These are phyloP conservation scores for Carpinus fangiana DNA, from an alignment of 306 rosid species.

Conservation along the genomic window DNA sequence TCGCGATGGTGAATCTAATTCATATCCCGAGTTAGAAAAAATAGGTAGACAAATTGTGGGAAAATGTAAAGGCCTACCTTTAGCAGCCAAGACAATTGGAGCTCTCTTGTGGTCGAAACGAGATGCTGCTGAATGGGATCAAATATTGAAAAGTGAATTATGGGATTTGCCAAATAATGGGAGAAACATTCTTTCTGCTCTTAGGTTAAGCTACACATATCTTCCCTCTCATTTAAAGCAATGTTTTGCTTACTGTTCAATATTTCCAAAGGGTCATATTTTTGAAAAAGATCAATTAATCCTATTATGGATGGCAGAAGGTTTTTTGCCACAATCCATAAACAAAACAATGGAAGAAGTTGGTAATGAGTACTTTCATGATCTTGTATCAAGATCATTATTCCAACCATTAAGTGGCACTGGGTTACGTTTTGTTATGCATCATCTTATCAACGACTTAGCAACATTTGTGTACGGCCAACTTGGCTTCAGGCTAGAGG, in stretches of 20 bases:
- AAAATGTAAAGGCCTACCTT: conserved; percentile 42
- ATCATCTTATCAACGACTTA: conserved; percentile 39
- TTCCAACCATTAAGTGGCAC: too few species aligned
- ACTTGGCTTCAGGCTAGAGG: not conserved
- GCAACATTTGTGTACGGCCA: conserved; percentile 16
- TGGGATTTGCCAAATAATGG: conserved; percentile 4
- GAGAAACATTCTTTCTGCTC: conserved; percentile 7
- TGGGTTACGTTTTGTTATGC: conserved; percentile 23
- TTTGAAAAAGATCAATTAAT: conserved; percentile 20
- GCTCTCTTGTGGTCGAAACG: conserved; percentile 10
- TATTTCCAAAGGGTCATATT: conserved; percentile 31
- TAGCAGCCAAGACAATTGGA: conserved; percentile 31
- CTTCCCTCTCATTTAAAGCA: conserved; percentile 31
- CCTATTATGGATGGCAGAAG: conserved; percentile 34
- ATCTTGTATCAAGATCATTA: conserved; percentile 11
- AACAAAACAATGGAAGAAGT: conserved; percentile 15
- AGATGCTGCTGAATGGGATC: too few species aligned
- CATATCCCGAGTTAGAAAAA: not conserved
- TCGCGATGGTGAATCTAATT: not conserved
- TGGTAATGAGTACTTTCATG: conserved; percentile 21
- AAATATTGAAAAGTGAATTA: conserved; percentile 3
- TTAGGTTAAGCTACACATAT: conserved; percentile 36
- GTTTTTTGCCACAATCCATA: conserved; percentile 15
- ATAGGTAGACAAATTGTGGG: conserved; percentile 23
- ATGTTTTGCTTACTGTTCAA: conserved; percentile 46